Conservation (phyloP, 495 filamentous ascomycete species). For the Lepraria neglecta region DNA sequence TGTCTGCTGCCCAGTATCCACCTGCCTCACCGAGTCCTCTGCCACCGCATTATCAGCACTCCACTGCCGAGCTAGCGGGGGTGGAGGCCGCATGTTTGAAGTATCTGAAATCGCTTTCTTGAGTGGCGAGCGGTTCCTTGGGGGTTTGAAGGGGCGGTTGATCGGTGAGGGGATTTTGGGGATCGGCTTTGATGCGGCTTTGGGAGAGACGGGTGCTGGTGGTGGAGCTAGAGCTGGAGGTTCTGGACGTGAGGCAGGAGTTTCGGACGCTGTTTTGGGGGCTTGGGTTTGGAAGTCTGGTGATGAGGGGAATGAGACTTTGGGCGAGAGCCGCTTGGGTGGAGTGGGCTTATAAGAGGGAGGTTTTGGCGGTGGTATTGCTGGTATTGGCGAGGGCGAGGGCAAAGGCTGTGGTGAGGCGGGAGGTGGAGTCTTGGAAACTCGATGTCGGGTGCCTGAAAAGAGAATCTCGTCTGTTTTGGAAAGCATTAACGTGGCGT, state of each 20-base stretch:
- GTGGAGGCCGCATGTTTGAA: slow-evolving; percentile 2
- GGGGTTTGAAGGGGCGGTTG: slow-evolving; percentile 9
- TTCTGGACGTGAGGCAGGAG: background rate
- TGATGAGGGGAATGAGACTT: background rate
- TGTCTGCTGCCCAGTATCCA: background rate
- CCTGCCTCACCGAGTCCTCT: too few species aligned
- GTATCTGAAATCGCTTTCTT: slow-evolving; percentile 14
- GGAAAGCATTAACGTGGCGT: slow-evolving; percentile 4
- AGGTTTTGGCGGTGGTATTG: background rate
- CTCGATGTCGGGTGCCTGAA: background rate
- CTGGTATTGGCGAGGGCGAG: background rate
- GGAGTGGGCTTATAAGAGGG: background rate
- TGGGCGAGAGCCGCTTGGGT: background rate
- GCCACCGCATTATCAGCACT: background rate
- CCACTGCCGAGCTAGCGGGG: background rate
- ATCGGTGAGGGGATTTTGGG: slow-evolving; percentile 1
- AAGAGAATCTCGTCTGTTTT: slow-evolving; percentile 23
- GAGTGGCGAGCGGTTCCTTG: slow-evolving; percentile 9
- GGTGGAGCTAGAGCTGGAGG: background rate
- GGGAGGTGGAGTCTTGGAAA: background rate
- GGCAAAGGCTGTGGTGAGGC: background rate
- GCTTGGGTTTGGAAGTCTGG: slow-evolving; percentile 3
- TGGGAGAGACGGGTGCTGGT: background rate
- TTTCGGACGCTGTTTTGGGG: background rate
- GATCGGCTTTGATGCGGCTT: background rate